A percentile compares a stretch with the other conserved stretches of the same genome.
Conservation (phyloP, 2,329 filamentous ascomycete species). For the Shiraia sp. region DNA sequence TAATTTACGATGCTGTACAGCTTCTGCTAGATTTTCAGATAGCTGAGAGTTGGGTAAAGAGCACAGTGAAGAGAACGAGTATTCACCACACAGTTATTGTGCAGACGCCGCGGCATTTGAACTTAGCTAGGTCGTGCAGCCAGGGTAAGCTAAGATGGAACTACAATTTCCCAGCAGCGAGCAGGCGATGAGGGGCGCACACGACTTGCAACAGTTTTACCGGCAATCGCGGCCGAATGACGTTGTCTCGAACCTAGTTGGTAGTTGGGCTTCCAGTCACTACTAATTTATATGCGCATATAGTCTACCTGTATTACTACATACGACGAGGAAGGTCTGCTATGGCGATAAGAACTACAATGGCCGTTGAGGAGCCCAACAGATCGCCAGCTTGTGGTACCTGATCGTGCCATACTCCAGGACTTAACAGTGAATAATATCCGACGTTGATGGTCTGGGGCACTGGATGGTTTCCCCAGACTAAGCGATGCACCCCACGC, state of each 20-base stretch:
- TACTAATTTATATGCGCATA: background rate
- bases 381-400: too few relatives aligned
- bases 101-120: conserved; percentile 27
- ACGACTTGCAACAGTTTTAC: conserved; percentile 27
- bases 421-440: too few relatives aligned
- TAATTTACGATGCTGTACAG: conserved; percentile 9
- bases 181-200: conserved; percentile 13
- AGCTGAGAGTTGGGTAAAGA: conserved; percentile 2
- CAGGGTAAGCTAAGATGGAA: conserved; percentile 4
- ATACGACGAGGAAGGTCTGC: too few relatives aligned
- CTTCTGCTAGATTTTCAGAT: conserved; percentile 2
- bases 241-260: conserved; percentile 8
- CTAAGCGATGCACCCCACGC: conserved; percentile 41
- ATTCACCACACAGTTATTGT: conserved; percentile 4
- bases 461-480: conserved; percentile 28
- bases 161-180: conserved; percentile 11
- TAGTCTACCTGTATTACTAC: background rate
- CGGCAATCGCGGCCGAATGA: conserved; percentile 35
- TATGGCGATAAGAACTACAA: too few relatives aligned
- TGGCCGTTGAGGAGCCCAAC: too few relatives aligned
- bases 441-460: background rate
- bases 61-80: conserved; percentile 9
- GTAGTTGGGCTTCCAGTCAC: background rate
- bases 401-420: too few relatives aligned
- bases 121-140: conserved; percentile 3